Conservation (phyloP, 1,139 yeast species). For the Taphrina wiesneri region DNA sequence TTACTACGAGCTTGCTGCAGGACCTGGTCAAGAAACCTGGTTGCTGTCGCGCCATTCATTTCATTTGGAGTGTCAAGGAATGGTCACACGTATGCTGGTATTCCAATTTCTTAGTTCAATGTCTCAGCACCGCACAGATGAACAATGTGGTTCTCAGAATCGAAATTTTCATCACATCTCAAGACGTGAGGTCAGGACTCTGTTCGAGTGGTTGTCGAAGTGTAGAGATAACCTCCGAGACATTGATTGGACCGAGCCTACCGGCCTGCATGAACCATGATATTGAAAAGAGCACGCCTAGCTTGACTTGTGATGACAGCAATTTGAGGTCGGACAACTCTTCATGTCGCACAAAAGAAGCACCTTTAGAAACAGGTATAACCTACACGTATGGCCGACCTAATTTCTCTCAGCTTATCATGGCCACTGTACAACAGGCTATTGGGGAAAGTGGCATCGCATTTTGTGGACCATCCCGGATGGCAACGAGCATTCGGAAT, state of each 20-base stretch:
- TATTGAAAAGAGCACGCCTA: no score
- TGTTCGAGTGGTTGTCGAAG: background rate
- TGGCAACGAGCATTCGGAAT: conserved; percentile 35
- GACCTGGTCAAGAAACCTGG: conserved; percentile 25
- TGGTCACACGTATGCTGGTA: conserved; percentile 30
- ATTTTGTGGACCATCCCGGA: conserved; percentile 39
- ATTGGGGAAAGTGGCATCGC: conserved; percentile 40
- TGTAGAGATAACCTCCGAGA: no score
- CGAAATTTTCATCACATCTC: conserved; percentile 6
- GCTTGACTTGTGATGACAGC: no score
- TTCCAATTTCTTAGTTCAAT: conserved; percentile 3
- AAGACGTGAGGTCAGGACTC: background rate
- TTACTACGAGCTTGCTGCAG: conserved; percentile 34
- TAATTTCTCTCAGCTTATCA: conserved; percentile 27
- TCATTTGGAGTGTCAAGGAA: conserved; percentile 38
- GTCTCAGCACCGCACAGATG: background rate
- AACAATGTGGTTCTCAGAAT: background rate
- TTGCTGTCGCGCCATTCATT: conserved; percentile 24
- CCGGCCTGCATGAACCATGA: no score
- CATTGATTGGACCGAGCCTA: no score
- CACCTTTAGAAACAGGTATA: no score
- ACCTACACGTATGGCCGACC: conserved; percentile 32
- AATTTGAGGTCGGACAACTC: no score
- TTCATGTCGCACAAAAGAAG: no score
- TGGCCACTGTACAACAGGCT: conserved; percentile 31